Percentiles rank a stretch among this genome's conserved stretches.
phyloP scores from a whole-genome alignment of 2,329 filamentous ascomycete genomes.

The Lasiodiplodia gonubiensis region DNA sequence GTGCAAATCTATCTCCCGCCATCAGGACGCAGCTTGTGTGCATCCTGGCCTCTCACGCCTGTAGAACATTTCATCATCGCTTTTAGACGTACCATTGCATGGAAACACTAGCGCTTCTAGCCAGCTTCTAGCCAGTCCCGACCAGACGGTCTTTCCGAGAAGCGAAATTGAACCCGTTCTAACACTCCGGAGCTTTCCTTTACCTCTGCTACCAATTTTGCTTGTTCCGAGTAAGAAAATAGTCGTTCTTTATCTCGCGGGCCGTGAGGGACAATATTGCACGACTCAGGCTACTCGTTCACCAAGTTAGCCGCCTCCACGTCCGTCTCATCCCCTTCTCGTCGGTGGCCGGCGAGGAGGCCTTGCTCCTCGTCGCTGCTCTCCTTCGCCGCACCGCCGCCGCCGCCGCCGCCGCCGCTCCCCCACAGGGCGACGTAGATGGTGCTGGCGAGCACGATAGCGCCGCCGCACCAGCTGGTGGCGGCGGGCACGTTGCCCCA shows the following conservation, averaged over 20 bases:
- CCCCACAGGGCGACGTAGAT: slow-evolving; percentile 34
- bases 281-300: slow-evolving; percentile 4
- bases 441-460: slow-evolving; percentile 37
- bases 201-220: not conserved
- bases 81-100: not conserved
- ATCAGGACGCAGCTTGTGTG: not conserved
- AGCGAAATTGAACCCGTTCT: not conserved
- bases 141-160: not conserved
- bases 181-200: not conserved
- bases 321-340: not conserved
- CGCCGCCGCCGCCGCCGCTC: not conserved
- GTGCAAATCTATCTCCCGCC: not conserved
- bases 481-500: slow-evolving; percentile 47
- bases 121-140: not conserved
- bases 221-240: too few species aligned
- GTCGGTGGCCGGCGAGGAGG: not conserved
- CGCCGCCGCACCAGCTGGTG: slow-evolving; percentile 37
- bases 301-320: slow-evolving; percentile 10
- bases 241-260: not conserved
- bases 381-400: not conserved
- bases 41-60: not conserved
- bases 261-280: not conserved
- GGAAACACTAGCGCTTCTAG: not conserved
- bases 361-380: not conserved
- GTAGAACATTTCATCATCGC: not conserved